Base-by-base conservation (phyloP, 106 monocot genomes). In the Ottelia alismoides region DNA sequence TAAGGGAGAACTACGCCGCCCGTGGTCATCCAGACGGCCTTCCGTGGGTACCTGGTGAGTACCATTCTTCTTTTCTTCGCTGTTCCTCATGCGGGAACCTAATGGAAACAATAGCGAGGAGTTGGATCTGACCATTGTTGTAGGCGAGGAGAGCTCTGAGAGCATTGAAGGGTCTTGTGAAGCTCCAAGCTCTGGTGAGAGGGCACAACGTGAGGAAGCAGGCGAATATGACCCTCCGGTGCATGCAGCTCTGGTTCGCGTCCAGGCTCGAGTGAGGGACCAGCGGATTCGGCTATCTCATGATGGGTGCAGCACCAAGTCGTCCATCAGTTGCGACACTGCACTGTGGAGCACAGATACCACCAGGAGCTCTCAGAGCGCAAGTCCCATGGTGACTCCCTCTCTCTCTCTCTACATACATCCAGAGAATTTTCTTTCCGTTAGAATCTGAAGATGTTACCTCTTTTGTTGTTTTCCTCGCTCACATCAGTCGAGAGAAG, bases 171-270 rank as follows among this genome's bases (percentile, higher is more conserved):
- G 92, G 92, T 25, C 74, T 92, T 23, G 92, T 92, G 62, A 92
- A 85, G 81, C 85, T 92, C 18, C 92, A 92, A 49, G 92, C 92
- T 14, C 46, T 92, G 48, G 92, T 92, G 31, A 63, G 92, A 30
- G 92, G 92, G 3, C 81, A 85, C 71, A 85, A 92, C 51, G 92
- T 92, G 3, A 62, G 92, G n/a, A 85, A 82, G 61, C 92, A 92
- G 64, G 92, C 92, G 23, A 85, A 78, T 52, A 85, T 85, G 85
- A 85, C 92, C 12, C 76, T 92, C 7, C 44, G 85, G 30, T 92
- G 81, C 72, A 92, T 92, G 92, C 84, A 22, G 85, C 92, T 1
- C 75, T 92, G 25, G 73, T 85, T 1, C 62, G 85, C 17, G 85
- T 82, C 18, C 92, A 92, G 62, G 76, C 78, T 0, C 63, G 82